These are phyloP conservation scores for Amanita fuliginea DNA, from an alignment of 768 basidiomycete genomes.

Conservation along the genomic window DNA sequence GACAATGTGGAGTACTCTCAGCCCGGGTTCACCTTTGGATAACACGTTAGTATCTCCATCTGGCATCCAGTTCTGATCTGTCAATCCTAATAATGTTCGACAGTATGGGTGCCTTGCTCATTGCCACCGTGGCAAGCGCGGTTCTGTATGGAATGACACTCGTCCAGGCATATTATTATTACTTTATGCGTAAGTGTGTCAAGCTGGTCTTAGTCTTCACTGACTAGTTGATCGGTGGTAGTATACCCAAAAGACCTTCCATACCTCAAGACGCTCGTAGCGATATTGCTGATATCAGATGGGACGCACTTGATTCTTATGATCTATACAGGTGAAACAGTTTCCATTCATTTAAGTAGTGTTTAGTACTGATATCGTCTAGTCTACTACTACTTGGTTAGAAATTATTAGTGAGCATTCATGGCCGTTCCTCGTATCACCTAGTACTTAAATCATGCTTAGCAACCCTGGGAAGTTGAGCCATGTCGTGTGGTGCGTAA, in stretches of 20 bases:
- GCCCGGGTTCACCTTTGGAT: neutral
- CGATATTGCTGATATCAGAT: neutral
- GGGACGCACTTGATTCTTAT: neutral
- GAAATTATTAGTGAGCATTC: no score
- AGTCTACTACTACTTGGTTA: no score
- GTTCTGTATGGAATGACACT: neutral
- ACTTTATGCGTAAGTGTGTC: neutral
- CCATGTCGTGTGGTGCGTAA: no score
- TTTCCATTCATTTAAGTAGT: neutral
- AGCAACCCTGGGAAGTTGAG: no score
- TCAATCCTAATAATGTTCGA: neutral
- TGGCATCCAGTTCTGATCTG: neutral
- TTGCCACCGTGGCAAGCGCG: neutral
- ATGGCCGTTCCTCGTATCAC: neutral
- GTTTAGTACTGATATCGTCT: no score
- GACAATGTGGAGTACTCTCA: neutral
- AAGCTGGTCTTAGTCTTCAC: neutral
- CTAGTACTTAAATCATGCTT: no score
- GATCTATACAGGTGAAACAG: neutral
- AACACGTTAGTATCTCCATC: neutral
- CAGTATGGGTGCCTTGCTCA: neutral
- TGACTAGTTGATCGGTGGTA: neutral
- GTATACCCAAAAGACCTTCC: neutral
- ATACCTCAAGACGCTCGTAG: neutral
- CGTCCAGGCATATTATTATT: neutral